Evolutionary conservation across 2,329 filamentous ascomycete genomes (phyloP).

Genomic region (Botrytis byssoidea): DNA sequence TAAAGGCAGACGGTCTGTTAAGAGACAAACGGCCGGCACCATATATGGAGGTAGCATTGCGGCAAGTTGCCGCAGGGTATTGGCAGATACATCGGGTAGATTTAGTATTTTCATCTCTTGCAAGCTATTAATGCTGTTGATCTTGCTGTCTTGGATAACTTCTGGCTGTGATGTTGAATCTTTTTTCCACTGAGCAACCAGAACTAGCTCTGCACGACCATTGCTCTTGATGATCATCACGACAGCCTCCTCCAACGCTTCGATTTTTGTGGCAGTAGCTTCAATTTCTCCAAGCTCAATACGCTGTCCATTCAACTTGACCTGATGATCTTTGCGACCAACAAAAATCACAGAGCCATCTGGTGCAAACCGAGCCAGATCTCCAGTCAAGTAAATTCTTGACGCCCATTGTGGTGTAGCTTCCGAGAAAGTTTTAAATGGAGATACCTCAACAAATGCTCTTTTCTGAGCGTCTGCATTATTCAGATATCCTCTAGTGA

Average conservation of each 20-base stretch:
- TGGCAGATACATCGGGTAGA: not conserved
- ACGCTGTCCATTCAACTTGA: constrained; percentile 64
- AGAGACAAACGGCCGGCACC: not conserved
- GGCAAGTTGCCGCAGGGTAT: not conserved
- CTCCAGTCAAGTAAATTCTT: not conserved
- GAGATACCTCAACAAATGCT: not conserved
- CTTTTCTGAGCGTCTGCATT: constrained; percentile 16
- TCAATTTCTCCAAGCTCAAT: constrained; percentile 58
- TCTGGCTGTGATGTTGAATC: not conserved
- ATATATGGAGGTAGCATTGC: not conserved
- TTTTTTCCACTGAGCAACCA: not conserved
- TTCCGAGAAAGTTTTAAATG: not conserved
- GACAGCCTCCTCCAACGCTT: not conserved
- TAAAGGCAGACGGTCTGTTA: not conserved
- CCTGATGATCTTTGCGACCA: constrained; percentile 63
- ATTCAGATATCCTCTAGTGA: constrained; percentile 30
- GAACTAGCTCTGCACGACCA: not conserved
- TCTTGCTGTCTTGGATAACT: not conserved
- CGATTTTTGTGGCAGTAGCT: constrained; percentile 8
- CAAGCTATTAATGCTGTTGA: not conserved
- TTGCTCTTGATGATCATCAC: not conserved
- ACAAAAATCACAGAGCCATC: constrained; percentile 54
- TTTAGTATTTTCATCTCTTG: not conserved
- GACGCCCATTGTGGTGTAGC: not conserved
- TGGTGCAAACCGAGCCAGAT: constrained; percentile 44